Conservation (phyloP, 768 basidiomycete genomes). For the Boletus patriciae region DNA sequence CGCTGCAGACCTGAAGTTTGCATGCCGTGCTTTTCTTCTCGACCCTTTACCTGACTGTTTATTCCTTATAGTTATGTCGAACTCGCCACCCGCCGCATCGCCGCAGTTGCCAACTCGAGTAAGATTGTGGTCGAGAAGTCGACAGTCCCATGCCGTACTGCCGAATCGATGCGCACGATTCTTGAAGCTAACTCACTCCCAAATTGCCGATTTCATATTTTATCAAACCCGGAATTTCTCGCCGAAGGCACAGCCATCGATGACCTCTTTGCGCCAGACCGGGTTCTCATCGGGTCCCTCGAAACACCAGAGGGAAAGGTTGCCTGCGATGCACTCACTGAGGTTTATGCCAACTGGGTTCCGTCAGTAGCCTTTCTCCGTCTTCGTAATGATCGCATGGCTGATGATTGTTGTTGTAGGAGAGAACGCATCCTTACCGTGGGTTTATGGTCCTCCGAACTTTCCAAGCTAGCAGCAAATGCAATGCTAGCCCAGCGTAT, state of each 20-base stretch:
- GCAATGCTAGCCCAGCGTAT: slow-evolving; percentile 99
- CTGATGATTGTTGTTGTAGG: slow-evolving; percentile 36
- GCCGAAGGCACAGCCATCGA: slow-evolving; percentile 96
- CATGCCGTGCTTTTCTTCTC: slow-evolving; percentile 16
- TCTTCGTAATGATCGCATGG: background rate
- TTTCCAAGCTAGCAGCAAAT: slow-evolving; percentile 98
- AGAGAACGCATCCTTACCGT: slow-evolving; percentile 83
- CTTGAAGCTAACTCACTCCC: slow-evolving; percentile 97
- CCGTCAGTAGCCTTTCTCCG: slow-evolving; percentile 56
- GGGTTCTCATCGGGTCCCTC: slow-evolving; percentile 96
- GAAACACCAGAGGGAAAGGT: slow-evolving; percentile 81
- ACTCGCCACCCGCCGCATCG: slow-evolving; percentile 94
- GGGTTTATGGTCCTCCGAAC: slow-evolving; percentile 97
- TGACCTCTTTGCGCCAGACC: slow-evolving; percentile 88
- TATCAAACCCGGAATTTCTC: slow-evolving; percentile 99
- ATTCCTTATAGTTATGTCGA: slow-evolving; percentile 82
- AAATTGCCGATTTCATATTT: slow-evolving; percentile 90
- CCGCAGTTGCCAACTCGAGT: slow-evolving; percentile 80
- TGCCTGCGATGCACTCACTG: slow-evolving; percentile 73
- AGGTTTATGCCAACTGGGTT: slow-evolving; percentile 97
- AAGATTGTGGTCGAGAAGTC: slow-evolving; percentile 99
- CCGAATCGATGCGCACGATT: slow-evolving; percentile 99
- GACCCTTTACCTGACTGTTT: slow-evolving; percentile 9
- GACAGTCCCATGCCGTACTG: slow-evolving; percentile 97
- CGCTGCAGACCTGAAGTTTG: slow-evolving; percentile 97